Evolutionary conservation across 305 asterid genomes (phyloP), one percentile per base, ranked within the genome.

Genomic region (Fraxinus velutina): DNA sequence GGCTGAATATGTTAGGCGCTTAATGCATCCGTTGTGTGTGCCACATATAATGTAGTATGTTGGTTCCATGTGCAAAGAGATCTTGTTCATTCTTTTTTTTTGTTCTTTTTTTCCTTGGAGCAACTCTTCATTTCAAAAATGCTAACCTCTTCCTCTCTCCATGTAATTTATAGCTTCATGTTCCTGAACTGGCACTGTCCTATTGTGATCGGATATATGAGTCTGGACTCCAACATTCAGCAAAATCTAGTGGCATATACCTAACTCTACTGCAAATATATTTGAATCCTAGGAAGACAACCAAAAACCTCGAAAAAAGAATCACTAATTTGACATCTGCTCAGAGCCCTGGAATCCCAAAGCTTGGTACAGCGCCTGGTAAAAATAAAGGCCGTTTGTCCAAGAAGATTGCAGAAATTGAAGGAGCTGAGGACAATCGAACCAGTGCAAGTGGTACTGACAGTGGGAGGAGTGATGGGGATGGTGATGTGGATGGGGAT

Each of bases 121-220:
- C 50, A 21, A 21, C 55, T 79, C 76, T 37, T 84, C 55, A 64
- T 72, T 44, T 79, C 24, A 13, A 73, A 83, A 52, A 39, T 81
- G 78, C 78, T 82, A 50, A 81, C 30, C 70, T 7, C 29, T 82
- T 79, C 77, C 78, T 75, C 39, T 75, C 12, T 77, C 80, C 42
- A 32, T 87, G 82, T 81, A 66, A 72, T 83, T 87, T 70, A 29
- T 74, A 94, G 98, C 93, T 96, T 85, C 91, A 91, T 88, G 93
- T 93, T 91, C 98, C 99, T 70, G 98, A 96, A 68, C 83, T 94
- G 89, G 99, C 98, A 44, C 85, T 96, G 80, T 80, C 96, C 68
- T 94, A 96, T 83, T 96, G 99, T 80, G 99, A 96, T 83, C 96
- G 95, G 73, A 90, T 96, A 76, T 91, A 93, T 52, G 94, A 93